Evolutionary conservation across 768 basidiomycete species (phyloP), one percentile per base, ranked within the genome.

Genomic region (Leucosporidium yakuticum): DNA sequence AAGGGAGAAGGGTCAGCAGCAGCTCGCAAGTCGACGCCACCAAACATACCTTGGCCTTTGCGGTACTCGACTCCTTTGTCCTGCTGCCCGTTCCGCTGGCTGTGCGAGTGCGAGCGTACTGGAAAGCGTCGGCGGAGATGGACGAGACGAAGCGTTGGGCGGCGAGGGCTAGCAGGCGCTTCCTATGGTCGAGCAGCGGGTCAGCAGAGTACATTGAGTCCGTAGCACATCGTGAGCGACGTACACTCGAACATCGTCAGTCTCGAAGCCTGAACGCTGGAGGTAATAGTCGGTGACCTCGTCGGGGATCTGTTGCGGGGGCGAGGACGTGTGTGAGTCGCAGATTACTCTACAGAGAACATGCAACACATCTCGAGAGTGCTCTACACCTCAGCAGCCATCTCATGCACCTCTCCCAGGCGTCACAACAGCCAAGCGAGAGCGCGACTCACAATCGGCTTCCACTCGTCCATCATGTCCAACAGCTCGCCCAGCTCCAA

Each of bases 141-240:
- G 98, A 95, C 11, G 93, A 90, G 54, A 98, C 88, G 77, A 99
- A 98, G 77, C 98, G 97, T 77, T 99, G 96, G 0, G 96, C 92
- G 4, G 96, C 94, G 19, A 98, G 84, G 0, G 95, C 93, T 31
- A 99, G 82, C 23, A 99, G 85, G 4, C 95, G 89, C 81, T 96
- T 97, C 65, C 94, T 96, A 64, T 14, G 5, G 44, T 8, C 9
- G n/a, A n/a, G 19, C 14, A 1, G 56, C 25, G 27, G 21, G 27
- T 32, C 29, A 34, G 49, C 2, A 5, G 29, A 34, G n/a, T 4
- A 5, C 31, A 39, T 17, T 2, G 50, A 36, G 9, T 17, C 53
- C 29, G n/a, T 21, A n/a, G 36, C 29, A 34, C 19, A 31, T 25
- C 47, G 53, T 32, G 56, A 62, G 61, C 51, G 20, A 80, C 87